These are phyloP conservation scores for Phytophthora crassamura DNA, from an alignment of 352 stramenopile genomes.

Conservation along the genomic window DNA sequence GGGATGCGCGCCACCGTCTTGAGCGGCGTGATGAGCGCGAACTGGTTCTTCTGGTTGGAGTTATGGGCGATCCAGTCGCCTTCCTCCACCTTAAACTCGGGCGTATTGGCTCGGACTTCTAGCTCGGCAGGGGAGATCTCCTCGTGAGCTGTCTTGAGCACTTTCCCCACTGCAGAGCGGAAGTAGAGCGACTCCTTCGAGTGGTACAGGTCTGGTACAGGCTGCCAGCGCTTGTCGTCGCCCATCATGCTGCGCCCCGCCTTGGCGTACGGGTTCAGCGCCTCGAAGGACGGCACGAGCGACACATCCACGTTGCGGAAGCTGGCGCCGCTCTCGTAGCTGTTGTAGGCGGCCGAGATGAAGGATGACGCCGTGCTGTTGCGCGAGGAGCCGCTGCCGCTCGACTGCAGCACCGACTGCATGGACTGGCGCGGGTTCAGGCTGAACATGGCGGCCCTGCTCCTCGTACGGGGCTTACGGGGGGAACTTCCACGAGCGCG, in stretches of 20 bases:
- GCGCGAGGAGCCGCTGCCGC: constrained; percentile 27
- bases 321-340: constrained; percentile 37
- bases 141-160: constrained; percentile 81
- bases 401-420: constrained; percentile 43
- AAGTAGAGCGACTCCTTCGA: constrained; percentile 87
- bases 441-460: constrained; percentile 40
- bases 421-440: constrained; percentile 47
- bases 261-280: constrained; percentile 82
- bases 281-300: constrained; percentile 72
- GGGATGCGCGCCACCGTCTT: constrained; percentile 86
- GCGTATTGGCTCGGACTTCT: constrained; percentile 89
- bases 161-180: constrained; percentile 70
- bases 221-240: constrained; percentile 79
- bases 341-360: constrained; percentile 46
- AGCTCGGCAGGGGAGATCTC: constrained; percentile 84
- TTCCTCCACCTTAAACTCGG: constrained; percentile 88
- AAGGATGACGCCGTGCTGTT: constrained; percentile 39
- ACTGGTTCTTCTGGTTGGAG: constrained; percentile 77
- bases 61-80: constrained; percentile 89
- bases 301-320: constrained; percentile 53
- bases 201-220: constrained; percentile 73
- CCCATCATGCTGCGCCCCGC: constrained; percentile 44
- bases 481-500: constrained; percentile 26
- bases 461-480: neutral
- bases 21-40: constrained; percentile 79